These are phyloP conservation scores for Trichoderma atroviride DNA, from an alignment of 2,329 filamentous ascomycete species.

Conservation along the genomic window DNA sequence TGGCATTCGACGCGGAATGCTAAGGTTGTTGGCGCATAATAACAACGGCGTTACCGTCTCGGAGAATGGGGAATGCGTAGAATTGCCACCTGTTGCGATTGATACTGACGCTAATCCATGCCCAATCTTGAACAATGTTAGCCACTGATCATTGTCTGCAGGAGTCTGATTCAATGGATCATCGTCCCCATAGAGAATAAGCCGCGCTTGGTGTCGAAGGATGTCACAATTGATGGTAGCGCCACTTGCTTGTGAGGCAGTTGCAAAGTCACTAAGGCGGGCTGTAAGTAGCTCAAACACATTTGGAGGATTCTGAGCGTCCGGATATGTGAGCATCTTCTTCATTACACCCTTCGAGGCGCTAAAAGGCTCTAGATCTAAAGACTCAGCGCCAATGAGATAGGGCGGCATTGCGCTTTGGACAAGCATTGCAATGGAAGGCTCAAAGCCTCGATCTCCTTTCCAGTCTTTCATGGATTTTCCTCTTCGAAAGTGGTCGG, in stretches of 20 bases:
- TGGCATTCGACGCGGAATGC: neutral
- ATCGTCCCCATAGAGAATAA: neutral
- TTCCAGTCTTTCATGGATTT: neutral
- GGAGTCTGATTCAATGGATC: neutral
- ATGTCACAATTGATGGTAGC: neutral
- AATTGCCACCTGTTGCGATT: neutral
- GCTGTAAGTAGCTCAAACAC: neutral
- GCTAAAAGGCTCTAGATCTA: neutral
- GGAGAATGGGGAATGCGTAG: too few species aligned
- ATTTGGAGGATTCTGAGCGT: neutral
- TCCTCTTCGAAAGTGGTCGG: neutral
- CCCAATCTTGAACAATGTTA: neutral
- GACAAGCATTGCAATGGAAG: neutral
- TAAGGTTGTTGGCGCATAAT: neutral
- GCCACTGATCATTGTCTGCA: neutral
- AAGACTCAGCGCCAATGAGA: neutral
- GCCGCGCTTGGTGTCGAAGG: neutral
- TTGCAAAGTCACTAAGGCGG: neutral
- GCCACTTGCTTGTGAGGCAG: neutral
- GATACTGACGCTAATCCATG: neutral
- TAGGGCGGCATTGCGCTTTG: conserved; percentile 1
- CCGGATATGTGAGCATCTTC: neutral
- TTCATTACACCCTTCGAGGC: neutral
- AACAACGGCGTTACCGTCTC: neutral
- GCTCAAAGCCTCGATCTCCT: neutral